phyloP scores from a whole-genome alignment of 768 basidiomycete species.

The Cystofilobasidium macerans region DNA sequence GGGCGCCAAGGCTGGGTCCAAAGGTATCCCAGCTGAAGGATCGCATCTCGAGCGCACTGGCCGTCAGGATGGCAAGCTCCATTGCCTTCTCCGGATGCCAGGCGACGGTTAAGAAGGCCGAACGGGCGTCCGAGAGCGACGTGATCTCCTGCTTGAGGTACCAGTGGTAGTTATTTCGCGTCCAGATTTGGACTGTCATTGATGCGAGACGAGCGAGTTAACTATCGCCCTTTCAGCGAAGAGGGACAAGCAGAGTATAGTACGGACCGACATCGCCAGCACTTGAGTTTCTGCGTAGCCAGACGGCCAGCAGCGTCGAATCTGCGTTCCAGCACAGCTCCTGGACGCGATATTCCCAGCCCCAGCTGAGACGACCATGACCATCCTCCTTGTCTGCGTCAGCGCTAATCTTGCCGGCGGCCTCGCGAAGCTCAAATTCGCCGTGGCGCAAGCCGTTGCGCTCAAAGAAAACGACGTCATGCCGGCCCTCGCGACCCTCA shows the following conservation, averaged over 20 bases:
- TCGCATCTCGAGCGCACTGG: slow-evolving; percentile 52
- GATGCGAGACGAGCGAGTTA: background rate
- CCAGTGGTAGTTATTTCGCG: slow-evolving; percentile 92
- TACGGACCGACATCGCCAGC: slow-evolving; percentile 58
- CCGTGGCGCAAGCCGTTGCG: slow-evolving; percentile 86
- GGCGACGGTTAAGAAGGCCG: slow-evolving; percentile 56
- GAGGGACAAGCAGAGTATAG: background rate
- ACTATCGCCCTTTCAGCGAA: background rate
- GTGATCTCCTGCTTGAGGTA: slow-evolving; percentile 88
- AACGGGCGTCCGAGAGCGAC: slow-evolving; percentile 29
- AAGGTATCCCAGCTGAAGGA: slow-evolving; percentile 71
- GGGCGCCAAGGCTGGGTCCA: slow-evolving; percentile 49
- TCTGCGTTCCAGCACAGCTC: slow-evolving; percentile 80
- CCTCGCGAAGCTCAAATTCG: slow-evolving; percentile 59
- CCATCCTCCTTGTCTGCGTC: slow-evolving; percentile 25
- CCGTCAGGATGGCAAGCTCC: slow-evolving; percentile 54
- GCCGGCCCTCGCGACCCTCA: slow-evolving; percentile 53
- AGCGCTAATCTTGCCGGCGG: slow-evolving; percentile 32
- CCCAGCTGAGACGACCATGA: background rate
- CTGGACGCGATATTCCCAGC: slow-evolving; percentile 60
- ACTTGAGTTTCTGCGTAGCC: slow-evolving; percentile 48
- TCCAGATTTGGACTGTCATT: slow-evolving; percentile 90
- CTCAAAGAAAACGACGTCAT: slow-evolving; percentile 90
- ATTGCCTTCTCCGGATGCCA: slow-evolving; percentile 83
- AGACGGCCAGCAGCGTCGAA: slow-evolving; percentile 71